phyloP scores from a whole-genome alignment of 306 rosid species.

The Casuarina glauca region DNA sequence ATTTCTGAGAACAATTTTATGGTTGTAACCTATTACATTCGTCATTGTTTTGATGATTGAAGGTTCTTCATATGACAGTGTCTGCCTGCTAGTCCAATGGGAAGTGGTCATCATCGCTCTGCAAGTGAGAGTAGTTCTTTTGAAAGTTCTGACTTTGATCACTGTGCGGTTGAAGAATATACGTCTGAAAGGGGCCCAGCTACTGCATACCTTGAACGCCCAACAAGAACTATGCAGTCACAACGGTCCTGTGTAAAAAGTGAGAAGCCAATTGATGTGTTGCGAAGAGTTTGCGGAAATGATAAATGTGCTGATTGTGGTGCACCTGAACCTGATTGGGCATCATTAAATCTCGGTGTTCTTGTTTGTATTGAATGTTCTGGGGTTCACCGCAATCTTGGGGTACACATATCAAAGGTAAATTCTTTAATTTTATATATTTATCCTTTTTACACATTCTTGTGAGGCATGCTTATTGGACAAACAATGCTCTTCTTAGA shows the following conservation, averaged over 20 bases:
- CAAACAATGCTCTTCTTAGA: not conserved
- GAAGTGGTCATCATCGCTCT: constrained; percentile 86
- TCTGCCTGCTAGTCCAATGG: constrained; percentile 89
- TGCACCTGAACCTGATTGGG: constrained; percentile 98
- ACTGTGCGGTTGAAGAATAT: constrained; percentile 71
- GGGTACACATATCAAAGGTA: constrained; percentile 99
- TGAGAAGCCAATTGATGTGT: constrained; percentile 90
- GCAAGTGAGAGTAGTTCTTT: constrained; percentile 99
- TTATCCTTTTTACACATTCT: constrained; percentile 1
- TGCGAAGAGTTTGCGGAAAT: constrained; percentile 88
- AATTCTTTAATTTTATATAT: constrained; percentile 8
- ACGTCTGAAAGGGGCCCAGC: constrained; percentile 65
- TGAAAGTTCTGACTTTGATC: constrained; percentile 98
- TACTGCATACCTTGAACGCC: constrained; percentile 64
- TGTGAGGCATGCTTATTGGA: constrained; percentile 9
- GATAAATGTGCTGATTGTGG: constrained; percentile 98
- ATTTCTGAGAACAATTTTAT: constrained; percentile 24
- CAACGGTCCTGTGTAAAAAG: constrained; percentile 71
- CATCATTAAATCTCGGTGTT: constrained; percentile 96
- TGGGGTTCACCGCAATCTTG: constrained; percentile 99
- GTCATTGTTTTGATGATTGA: constrained; percentile 28
- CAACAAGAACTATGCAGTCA: constrained; percentile 67
- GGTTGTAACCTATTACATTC: constrained; percentile 23
- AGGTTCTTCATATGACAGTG: constrained; percentile 55
- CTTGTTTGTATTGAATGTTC: constrained; percentile 99